phyloP scores from a whole-genome alignment of 176 grass and related monocot genomes.

The Areca catechu region DNA sequence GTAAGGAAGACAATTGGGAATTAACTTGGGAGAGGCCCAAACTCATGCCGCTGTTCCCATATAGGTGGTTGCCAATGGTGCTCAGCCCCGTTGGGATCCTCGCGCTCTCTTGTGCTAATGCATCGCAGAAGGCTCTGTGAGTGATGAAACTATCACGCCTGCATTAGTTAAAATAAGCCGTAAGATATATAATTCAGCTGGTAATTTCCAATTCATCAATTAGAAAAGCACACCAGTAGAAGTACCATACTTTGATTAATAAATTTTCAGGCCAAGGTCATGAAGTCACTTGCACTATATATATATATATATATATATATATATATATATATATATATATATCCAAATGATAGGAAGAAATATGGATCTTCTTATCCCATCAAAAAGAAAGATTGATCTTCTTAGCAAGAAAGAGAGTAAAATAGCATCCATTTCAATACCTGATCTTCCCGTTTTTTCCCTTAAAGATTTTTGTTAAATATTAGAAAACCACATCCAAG shows the following conservation, averaged over 20 bases:
- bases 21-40: constrained; percentile 12
- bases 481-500: too few relatives aligned
- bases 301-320: too few relatives aligned
- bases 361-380: too few relatives aligned
- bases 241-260: not conserved
- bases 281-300: too few relatives aligned
- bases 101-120: constrained; percentile 13
- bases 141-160: constrained; percentile 22
- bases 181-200: not conserved
- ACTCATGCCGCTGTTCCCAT: not conserved
- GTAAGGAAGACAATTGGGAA: constrained; percentile 2
- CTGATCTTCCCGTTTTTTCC: too few relatives aligned
- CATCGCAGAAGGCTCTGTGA: constrained; percentile 19
- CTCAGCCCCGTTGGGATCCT: not conserved
- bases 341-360: too few relatives aligned
- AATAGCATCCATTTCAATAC: too few relatives aligned
- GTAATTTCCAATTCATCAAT: not conserved
- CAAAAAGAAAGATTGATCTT: too few relatives aligned
- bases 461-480: too few relatives aligned
- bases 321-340: too few relatives aligned
- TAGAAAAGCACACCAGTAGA: not conserved
- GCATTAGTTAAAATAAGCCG: not conserved
- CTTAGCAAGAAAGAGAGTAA: too few relatives aligned
- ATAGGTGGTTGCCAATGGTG: not conserved
- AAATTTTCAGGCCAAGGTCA: too few relatives aligned